Percentiles rank a stretch among this genome's conserved stretches.
These are phyloP conservation scores for Aquilaria yunnanensis DNA, from an alignment of 345 rosid species.

Conservation along the genomic window DNA sequence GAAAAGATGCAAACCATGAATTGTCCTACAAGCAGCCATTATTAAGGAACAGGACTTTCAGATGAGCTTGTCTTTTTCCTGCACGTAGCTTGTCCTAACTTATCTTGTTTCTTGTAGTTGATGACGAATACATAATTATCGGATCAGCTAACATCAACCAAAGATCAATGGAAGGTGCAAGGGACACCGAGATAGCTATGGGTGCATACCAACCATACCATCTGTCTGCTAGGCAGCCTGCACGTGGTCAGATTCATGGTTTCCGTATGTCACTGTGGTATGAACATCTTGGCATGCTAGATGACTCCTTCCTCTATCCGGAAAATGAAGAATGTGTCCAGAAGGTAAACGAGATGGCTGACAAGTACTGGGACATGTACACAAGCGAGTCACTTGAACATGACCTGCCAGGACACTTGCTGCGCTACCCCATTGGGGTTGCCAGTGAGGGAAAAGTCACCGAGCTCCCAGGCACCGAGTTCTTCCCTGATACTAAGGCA, in stretches of 20 bases:
- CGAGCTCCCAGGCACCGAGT: not conserved
- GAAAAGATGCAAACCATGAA: no score
- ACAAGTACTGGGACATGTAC: conserved; percentile 1
- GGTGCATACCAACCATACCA: conserved; percentile 8
- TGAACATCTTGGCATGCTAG: conserved; percentile 6
- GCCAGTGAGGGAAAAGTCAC: not conserved
- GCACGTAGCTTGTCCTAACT: no score
- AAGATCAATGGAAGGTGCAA: conserved; percentile 12
- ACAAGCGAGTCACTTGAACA: not conserved
- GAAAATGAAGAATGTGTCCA: conserved; percentile 8
- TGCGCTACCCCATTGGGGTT: conserved; percentile 1
- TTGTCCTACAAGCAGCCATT: not conserved
- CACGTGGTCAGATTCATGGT: conserved; percentile 7
- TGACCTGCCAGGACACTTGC: conserved; percentile 2
- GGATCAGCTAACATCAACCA: conserved; percentile 9
- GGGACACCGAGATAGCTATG: conserved; percentile 5
- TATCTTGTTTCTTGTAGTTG: not conserved
- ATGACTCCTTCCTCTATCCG: conserved; percentile 3
- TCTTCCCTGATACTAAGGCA: not conserved
- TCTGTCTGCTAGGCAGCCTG: not conserved
- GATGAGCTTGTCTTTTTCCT: no score
- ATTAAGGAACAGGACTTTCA: not conserved
- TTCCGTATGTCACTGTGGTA: conserved; percentile 4
- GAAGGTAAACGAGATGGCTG: conserved; percentile 1
- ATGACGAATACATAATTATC: conserved; percentile 9